Evolutionary conservation across 495 filamentous ascomycete genomes (phyloP), one percentile per base, ranked within the genome.

Genomic region (Letharia lupina): DNA sequence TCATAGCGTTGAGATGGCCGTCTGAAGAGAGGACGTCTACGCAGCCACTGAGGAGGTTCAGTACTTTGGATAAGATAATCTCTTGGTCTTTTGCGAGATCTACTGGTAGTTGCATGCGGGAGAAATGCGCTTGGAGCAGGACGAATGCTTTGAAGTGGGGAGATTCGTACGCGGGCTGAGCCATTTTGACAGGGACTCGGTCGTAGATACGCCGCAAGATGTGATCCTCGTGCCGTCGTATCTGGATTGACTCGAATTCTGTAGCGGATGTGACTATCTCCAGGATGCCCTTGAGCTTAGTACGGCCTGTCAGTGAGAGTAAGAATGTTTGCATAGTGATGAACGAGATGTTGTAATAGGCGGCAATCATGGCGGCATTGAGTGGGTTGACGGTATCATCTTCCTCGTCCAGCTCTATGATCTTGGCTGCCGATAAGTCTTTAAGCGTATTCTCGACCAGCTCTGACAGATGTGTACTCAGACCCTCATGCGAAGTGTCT

Each of bases 301-400:
- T 96, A 65, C 87, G 89, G 52, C 84, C 86, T 3, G 83, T 91
- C 40, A 99, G 80, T 33, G 95, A 98, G n/a, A 98, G 81, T n/a
- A 98, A 80, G 83, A 98, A 96, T 7, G 95, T 99, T 77, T 99
- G 93, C 94, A 98, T 98, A 33, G 94, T 99, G 76, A 96, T 89
- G 78, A 97, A 96, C 23, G 95, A 98, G 68, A 99, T 96, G 75
- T 97, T 97, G 83, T 98, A 99, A 79, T 98, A 98, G 4, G 94
- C 91, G 10, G 91, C 92, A 73, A 99, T 98, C 90, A 95, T 96
- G 47, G 93, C 93, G 1, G 94, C 89, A 70, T 99, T 97, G 68
- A 95, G 83, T 31, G 94, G 91, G 11, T 89, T 85, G 63, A 98
- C 87, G 31, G 87, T 86, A 72, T 96, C 95, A 70, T 97, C 95